phyloP scores from a whole-genome alignment of 1,284 basidiomycete species.

The Vanrija sp. region DNA sequence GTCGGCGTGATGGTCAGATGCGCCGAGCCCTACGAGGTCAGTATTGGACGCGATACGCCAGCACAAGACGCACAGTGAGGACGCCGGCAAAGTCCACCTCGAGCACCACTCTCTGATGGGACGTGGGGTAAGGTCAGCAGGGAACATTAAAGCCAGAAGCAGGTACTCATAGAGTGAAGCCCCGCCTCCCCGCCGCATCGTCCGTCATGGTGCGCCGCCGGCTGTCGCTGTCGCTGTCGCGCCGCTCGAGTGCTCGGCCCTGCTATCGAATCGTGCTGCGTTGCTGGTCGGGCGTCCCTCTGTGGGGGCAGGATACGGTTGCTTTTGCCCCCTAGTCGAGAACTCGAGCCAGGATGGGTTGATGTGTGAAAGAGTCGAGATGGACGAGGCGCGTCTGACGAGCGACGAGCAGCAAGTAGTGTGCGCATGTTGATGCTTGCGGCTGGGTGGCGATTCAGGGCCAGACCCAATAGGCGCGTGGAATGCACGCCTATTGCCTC shows the following conservation, averaged over 20 bases:
- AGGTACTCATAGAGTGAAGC: constrained; percentile 21
- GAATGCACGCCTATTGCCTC: not conserved
- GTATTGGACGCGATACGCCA: not conserved
- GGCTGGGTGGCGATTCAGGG: constrained; percentile 5
- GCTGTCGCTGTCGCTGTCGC: not conserved
- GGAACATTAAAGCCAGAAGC: not conserved
- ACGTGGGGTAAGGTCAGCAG: constrained; percentile 18
- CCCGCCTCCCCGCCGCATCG: constrained; percentile 17
- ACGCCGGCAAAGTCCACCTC: constrained; percentile 45
- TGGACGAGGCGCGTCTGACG: not conserved
- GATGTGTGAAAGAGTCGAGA: not conserved
- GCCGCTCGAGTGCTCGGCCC: not conserved
- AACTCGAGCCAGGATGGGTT: not conserved
- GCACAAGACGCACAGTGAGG: constrained; percentile 23
- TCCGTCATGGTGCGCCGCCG: constrained; percentile 16
- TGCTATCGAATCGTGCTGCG: not conserved
- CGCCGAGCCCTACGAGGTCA: constrained; percentile 33
- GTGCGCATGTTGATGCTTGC: not conserved
- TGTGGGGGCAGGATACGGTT: not conserved
- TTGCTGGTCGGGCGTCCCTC: not conserved
- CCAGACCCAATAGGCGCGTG: too few species aligned
- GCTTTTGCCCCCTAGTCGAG: not conserved
- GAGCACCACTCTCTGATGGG: constrained; percentile 46
- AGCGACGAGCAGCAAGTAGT: too few species aligned
- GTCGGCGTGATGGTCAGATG: constrained; percentile 45